Evolutionary conservation across 768 basidiomycete species (phyloP), one percentile per base, ranked within the genome.

Genomic region (Boletus edulis): DNA sequence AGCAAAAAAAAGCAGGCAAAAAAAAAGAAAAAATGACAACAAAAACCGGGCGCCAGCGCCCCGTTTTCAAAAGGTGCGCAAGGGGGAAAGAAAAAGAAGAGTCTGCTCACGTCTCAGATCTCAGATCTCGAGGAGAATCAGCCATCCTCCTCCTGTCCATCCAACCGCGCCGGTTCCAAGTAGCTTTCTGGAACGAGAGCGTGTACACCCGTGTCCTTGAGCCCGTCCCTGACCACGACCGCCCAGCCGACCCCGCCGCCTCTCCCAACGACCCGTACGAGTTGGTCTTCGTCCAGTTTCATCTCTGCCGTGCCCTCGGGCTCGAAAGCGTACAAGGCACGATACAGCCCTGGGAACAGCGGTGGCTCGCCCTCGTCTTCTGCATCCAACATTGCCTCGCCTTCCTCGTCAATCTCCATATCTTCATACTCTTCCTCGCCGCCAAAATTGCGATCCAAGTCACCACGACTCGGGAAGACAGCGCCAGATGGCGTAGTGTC

Each of bases 221-320:
- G 60, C 17, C 68, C 60, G 38, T 68, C 71, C 51, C 74, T 78
- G 55, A 82, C 76, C 2, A 84, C 89, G 10, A 91, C 84, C 0
- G 87, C 89, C 90, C 89, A 91, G 0, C 89, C 89, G 3, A 86
- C 84, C 0, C 88, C 88, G 0, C 89, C 89, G 5, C 89, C 88
- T 46, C 88, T 64, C 11, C 89, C 89, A 4, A 91, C 69, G 27
- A 91, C 88, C 3, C 76, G 75, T 14, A 94, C 85, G 45, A 88
- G 59, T 72, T 93, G 88, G 44, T 86, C 91, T 69, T 91, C 88
- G 59, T 78, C 81, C 51, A 94, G 71, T 42, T 75, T 76, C 89
- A 93, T 91, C 81, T 94, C 92, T 34, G 89, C 87, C 17, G 82
- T 83, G 2, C 89, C 86, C 62, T 92, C 89, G 0, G 89, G 87